phyloP scores from a whole-genome alignment of 2,329 filamentous ascomycete species.

The Fusarium gaditjirri region DNA sequence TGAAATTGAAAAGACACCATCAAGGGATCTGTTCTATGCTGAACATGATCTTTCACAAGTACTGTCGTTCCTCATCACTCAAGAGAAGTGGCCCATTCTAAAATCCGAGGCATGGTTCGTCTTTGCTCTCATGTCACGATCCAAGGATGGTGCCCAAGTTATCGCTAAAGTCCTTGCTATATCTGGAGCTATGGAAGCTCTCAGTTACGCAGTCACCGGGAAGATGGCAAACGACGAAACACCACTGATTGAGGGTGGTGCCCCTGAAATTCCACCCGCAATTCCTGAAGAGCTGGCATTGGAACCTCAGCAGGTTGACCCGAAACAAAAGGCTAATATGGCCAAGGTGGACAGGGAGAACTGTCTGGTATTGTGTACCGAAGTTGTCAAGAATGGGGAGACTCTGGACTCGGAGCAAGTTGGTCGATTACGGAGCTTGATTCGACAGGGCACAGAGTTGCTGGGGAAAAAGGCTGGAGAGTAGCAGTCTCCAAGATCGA shows the following conservation, averaged over 20 bases:
- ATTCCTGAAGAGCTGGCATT: conserved; percentile 52
- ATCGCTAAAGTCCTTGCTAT: conserved; percentile 57
- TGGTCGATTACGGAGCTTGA: conserved; percentile 58
- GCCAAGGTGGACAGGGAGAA: conserved; percentile 69
- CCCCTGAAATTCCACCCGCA: conserved; percentile 16
- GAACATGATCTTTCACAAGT: conserved; percentile 56
- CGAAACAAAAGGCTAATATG: conserved; percentile 57
- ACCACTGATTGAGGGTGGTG: conserved; percentile 34
- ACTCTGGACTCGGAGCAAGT: conserved; percentile 54
- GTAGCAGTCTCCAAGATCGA: background rate
- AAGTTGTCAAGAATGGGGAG: conserved; percentile 60
- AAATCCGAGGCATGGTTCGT: conserved; percentile 72
- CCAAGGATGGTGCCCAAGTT: conserved; percentile 59
- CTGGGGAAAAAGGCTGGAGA: conserved; percentile 47
- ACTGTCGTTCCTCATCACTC: conserved; percentile 64
- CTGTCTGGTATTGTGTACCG: conserved; percentile 66
- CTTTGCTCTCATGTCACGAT: conserved; percentile 68
- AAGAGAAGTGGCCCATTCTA: conserved; percentile 68
- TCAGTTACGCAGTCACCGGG: conserved; percentile 63
- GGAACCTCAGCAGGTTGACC: conserved; percentile 60
- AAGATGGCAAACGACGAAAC: conserved; percentile 39
- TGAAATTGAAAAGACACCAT: background rate
- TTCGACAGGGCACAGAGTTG: conserved; percentile 62
- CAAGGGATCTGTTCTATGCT: conserved; percentile 56
- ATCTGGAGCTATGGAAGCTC: conserved; percentile 54